These are phyloP conservation scores for Petunia axillaris DNA, from an alignment of 257 asterid genomes.

Conservation along the genomic window DNA sequence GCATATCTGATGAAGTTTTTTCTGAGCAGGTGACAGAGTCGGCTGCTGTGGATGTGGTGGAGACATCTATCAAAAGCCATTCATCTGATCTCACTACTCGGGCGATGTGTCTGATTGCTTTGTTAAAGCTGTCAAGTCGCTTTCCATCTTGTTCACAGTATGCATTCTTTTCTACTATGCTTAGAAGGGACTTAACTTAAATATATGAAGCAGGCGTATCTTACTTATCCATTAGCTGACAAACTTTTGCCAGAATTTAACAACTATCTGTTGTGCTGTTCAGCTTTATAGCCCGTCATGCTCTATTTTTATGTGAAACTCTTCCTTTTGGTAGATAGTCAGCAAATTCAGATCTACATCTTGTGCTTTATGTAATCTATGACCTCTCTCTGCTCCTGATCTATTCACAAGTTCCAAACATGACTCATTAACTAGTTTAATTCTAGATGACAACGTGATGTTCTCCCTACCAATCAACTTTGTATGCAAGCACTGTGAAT, in stretches of 20 bases:
- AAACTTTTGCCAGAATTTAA: not conserved
- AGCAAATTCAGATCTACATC: not conserved
- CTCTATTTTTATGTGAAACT: constrained; percentile 16
- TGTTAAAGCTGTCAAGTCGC: constrained; percentile 92
- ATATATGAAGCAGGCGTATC: not conserved
- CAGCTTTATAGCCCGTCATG: not conserved
- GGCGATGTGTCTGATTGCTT: constrained; percentile 89
- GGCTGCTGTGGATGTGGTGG: constrained; percentile 88
- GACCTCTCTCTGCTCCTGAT: not conserved
- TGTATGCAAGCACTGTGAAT: not conserved
- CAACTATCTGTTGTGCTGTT: constrained; percentile 5
- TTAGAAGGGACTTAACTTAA: not conserved
- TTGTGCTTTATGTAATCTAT: constrained; percentile 2
- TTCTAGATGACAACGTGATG: not conserved
- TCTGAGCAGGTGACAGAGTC: constrained; percentile 85
- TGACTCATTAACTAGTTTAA: constrained; percentile 12
- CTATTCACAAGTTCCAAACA: constrained; percentile 8
- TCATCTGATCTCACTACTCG: constrained; percentile 75
- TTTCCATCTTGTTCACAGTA: constrained; percentile 88
- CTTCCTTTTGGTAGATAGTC: constrained; percentile 16
- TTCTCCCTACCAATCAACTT: not conserved
- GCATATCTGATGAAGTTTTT: constrained; percentile 23
- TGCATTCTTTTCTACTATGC: constrained; percentile 34
- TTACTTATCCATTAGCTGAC: constrained; percentile 20
- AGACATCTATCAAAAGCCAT: constrained; percentile 64